These are phyloP conservation scores for Torulaspora gathmanii DNA, from an alignment of 805 yeast genomes.

Conservation along the genomic window DNA sequence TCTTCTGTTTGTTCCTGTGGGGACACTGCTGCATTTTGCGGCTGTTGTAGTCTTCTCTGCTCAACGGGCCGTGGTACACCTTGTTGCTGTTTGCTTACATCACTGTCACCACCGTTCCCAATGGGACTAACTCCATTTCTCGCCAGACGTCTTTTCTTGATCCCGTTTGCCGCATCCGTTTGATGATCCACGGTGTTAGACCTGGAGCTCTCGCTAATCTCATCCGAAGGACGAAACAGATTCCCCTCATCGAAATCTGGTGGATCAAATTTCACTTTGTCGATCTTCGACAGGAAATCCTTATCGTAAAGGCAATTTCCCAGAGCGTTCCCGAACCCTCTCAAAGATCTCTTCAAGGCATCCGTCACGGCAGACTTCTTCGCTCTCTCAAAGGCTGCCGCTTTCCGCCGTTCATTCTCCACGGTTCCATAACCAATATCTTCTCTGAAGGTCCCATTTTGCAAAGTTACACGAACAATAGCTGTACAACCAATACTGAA, in stretches of 20 bases:
- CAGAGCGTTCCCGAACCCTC: constrained; percentile 77
- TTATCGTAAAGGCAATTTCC: constrained; percentile 85
- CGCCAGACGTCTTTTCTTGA: constrained; percentile 25
- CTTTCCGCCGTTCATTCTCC: constrained; percentile 66
- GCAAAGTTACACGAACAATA: constrained; percentile 64
- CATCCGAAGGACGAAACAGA: constrained; percentile 38
- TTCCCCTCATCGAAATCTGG: constrained; percentile 44
- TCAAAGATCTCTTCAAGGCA: constrained; percentile 69
- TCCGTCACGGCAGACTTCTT: constrained; percentile 82
- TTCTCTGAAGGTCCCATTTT: constrained; percentile 75
- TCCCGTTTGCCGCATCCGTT: constrained; percentile 9
- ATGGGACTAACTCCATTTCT: constrained; percentile 12
- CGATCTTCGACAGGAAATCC: constrained; percentile 48
- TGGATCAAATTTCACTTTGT: constrained; percentile 42
- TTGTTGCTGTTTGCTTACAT: constrained; percentile 5
- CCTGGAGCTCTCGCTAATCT: constrained; percentile 31
- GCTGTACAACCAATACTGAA: constrained; percentile 66
- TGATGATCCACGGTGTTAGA: constrained; percentile 24
- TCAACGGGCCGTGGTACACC: constrained; percentile 3
- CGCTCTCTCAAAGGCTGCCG: constrained; percentile 77
- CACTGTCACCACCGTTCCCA: background rate
- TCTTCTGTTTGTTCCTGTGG: constrained; percentile 3
- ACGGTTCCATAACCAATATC: constrained; percentile 84
- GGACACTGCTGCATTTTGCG: background rate
- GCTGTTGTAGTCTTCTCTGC: constrained; percentile 1